Conservation (phyloP, 257 asterid species). For the Echium plantagineum region DNA sequence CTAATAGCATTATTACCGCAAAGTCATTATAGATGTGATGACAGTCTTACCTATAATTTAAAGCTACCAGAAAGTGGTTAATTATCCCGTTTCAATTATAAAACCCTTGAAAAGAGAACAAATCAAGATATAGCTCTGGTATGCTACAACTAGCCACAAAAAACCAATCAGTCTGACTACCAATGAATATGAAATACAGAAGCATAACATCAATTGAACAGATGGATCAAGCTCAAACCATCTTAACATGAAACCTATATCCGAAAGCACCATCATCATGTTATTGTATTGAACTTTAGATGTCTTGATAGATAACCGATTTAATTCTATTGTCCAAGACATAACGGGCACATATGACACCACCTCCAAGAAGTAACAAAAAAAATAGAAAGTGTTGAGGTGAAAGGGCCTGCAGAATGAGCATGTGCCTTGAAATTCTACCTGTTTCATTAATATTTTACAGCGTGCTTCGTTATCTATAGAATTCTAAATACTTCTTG, state of each 20-base stretch:
- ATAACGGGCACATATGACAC: too few relatives aligned
- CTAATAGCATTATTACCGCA: background rate
- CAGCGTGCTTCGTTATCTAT: conserved; percentile 5
- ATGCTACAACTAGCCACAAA: background rate
- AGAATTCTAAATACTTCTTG: conserved; percentile 8
- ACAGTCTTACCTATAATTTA: background rate
- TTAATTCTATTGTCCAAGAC: background rate
- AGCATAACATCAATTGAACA: background rate
- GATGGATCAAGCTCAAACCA: background rate
- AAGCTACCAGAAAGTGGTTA: background rate
- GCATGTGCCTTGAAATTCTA: background rate
- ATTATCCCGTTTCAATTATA: background rate
- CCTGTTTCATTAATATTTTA: background rate
- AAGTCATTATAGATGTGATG: background rate
- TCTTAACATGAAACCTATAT: background rate
- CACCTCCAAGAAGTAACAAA: too few relatives aligned
- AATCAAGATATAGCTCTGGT: too few relatives aligned
- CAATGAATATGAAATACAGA: background rate
- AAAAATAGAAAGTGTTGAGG: too few relatives aligned
- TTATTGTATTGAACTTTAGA: too few relatives aligned
- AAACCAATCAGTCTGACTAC: background rate
- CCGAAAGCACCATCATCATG: background rate
- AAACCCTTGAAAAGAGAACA: background rate
- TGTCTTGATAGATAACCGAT: background rate
- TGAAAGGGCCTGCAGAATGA: background rate